Percentiles rank a stretch among this genome's conserved stretches.
Conservation (phyloP, 208 protist species). For the Leishmania martiniquensis region DNA sequence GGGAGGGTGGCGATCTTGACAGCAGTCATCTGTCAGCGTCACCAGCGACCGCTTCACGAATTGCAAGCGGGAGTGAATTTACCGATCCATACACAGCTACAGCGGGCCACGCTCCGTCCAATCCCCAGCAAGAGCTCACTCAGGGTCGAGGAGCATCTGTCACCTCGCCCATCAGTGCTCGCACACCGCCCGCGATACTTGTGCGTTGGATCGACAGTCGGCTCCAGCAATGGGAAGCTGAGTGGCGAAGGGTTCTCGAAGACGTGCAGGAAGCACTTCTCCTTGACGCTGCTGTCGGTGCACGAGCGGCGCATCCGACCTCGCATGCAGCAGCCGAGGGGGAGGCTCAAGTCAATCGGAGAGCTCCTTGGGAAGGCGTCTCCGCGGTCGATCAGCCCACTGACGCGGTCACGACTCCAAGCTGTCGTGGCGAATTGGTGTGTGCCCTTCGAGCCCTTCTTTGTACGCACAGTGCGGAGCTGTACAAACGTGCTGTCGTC, state of each 20-base stretch:
- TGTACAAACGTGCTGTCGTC: neutral
- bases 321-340: neutral
- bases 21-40: neutral
- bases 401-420: neutral
- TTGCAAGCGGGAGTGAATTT: neutral
- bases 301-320: neutral
- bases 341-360: neutral
- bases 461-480: neutral
- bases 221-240: constrained; percentile 7
- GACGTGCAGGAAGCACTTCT: constrained; percentile 19
- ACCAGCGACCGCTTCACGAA: neutral
- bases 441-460: neutral
- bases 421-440: neutral
- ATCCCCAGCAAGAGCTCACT: neutral
- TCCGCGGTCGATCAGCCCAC: neutral
- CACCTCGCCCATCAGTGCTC: neutral
- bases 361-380: neutral
- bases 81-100: neutral
- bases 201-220: constrained; percentile 15
- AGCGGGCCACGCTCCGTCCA: neutral
- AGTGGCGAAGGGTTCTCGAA: constrained; percentile 16
- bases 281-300: neutral
- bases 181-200: constrained; percentile 10
- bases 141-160: neutral
- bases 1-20: neutral